These are phyloP conservation scores for Penicillium olsonii DNA, from an alignment of 2,329 filamentous ascomycete species.

Conservation along the genomic window DNA sequence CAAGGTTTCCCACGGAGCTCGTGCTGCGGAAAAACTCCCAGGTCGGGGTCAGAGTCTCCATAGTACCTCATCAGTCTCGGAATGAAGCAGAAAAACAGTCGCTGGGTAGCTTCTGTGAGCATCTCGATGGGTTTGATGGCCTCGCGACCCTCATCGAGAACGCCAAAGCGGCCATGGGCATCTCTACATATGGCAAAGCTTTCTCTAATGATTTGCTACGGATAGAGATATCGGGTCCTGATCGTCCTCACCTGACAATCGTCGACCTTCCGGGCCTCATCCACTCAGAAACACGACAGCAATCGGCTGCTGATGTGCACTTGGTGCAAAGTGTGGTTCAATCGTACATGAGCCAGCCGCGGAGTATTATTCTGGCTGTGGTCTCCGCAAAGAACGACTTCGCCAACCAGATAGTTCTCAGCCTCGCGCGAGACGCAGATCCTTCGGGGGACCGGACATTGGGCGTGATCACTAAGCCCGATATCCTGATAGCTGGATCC, in stretches of 20 bases:
- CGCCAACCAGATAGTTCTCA: conserved; percentile 45
- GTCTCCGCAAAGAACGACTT: conserved; percentile 47
- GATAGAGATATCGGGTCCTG: conserved; percentile 60
- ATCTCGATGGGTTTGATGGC: conserved; percentile 19
- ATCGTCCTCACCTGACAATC: conserved; percentile 61
- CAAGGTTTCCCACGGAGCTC: conserved; percentile 63
- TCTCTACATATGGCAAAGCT: conserved; percentile 21
- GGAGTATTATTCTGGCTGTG: conserved; percentile 52
- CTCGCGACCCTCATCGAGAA: conserved; percentile 24
- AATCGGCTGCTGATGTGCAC: conserved; percentile 56
- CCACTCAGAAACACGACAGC: conserved; percentile 56
- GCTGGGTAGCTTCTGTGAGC: conserved; percentile 6
- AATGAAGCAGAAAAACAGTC: conserved; percentile 17
- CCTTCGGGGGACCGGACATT: conserved; percentile 37
- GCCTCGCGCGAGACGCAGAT: conserved; percentile 37
- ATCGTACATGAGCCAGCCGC: conserved; percentile 43
- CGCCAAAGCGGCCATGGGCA: conserved; percentile 28
- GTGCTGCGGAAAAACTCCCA: conserved; percentile 45
- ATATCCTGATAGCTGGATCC: conserved; percentile 40
- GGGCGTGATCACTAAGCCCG: conserved; percentile 53
- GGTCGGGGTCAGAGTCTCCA: conserved; percentile 21
- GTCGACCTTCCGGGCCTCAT: conserved; percentile 65
- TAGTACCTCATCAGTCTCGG: conserved; percentile 43
- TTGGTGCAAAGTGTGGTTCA: conserved; percentile 53
- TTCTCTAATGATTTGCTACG: conserved; percentile 57